Percentiles rank a stretch among this genome's conserved stretches.
These are phyloP conservation scores for Solanum neorickii DNA, from an alignment of 257 asterid species.

Conservation along the genomic window DNA sequence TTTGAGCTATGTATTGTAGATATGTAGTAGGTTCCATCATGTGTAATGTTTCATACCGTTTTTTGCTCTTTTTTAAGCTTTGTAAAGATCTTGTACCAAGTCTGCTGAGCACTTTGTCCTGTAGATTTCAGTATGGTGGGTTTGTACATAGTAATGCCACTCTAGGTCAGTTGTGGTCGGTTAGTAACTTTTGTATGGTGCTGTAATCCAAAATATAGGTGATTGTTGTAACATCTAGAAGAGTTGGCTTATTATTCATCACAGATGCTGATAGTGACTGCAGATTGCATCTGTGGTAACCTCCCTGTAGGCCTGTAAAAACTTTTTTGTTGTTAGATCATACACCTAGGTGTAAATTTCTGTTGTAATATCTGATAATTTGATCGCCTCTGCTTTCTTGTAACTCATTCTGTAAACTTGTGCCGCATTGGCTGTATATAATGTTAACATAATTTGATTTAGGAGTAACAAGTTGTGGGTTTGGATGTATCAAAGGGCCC, in stretches of 20 bases:
- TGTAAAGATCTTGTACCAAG: neutral
- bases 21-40: neutral
- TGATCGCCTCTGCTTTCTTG: neutral
- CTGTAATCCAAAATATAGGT: neutral
- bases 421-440: neutral
- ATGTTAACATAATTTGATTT: neutral
- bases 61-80: neutral
- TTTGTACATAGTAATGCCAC: neutral
- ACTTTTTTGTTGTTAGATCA: neutral
- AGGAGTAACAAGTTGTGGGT: neutral
- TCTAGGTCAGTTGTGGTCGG: neutral
- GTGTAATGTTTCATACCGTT: neutral
- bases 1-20: neutral
- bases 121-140: conserved; percentile 12
- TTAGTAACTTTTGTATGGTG: neutral
- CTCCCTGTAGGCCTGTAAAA: neutral
- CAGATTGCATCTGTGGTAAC: neutral
- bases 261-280: neutral
- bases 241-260: conserved; percentile 2
- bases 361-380: neutral
- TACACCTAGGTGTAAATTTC: neutral
- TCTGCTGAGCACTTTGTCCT: conserved; percentile 13
- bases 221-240: conserved; percentile 2
- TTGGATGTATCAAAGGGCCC: neutral
- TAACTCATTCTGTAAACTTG: neutral